phyloP scores from a whole-genome alignment of 179 eudicot species.

The Nepenthes alata region DNA sequence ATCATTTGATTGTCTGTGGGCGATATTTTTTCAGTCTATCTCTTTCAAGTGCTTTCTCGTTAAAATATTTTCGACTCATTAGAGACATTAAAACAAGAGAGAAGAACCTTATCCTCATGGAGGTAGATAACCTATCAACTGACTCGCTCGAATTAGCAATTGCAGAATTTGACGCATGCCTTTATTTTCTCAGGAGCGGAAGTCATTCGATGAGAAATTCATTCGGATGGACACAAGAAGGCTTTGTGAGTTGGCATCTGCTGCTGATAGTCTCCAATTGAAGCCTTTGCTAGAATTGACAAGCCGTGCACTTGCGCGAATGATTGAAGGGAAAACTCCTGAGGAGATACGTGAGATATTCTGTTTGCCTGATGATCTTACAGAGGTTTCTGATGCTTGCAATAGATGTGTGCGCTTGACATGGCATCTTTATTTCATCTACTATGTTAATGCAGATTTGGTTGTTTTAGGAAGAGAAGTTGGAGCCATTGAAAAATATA shows the following conservation, averaged over 20 bases:
- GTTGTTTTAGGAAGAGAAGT: conserved; percentile 78
- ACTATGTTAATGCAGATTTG: conserved; percentile 32
- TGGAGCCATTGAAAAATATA: conserved; percentile 78
- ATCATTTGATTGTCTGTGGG: neutral
- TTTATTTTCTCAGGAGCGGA: conserved; percentile 51
- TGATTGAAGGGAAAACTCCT: conserved; percentile 84
- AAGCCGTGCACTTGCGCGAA: conserved; percentile 87
- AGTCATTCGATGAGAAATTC: conserved; percentile 75
- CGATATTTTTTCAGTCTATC: neutral
- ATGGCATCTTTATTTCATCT: conserved; percentile 25
- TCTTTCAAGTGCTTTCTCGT: neutral
- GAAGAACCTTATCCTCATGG: neutral
- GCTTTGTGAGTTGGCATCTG: conserved; percentile 89
- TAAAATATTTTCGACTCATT: neutral
- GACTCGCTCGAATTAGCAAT: neutral
- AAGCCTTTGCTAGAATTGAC: conserved; percentile 85
- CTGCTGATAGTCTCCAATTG: conserved; percentile 86
- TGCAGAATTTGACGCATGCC: conserved; percentile 7
- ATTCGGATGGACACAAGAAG: conserved; percentile 71
- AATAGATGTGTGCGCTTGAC: conserved; percentile 37
- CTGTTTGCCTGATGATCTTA: conserved; percentile 93
- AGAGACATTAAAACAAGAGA: neutral
- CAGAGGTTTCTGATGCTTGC: conserved; percentile 87
- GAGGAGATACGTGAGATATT: conserved; percentile 92
- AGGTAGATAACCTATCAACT: neutral